These are phyloP conservation scores for Sporisorium reilianum DNA, from an alignment of 1,284 basidiomycete genomes.

Conservation along the genomic window DNA sequence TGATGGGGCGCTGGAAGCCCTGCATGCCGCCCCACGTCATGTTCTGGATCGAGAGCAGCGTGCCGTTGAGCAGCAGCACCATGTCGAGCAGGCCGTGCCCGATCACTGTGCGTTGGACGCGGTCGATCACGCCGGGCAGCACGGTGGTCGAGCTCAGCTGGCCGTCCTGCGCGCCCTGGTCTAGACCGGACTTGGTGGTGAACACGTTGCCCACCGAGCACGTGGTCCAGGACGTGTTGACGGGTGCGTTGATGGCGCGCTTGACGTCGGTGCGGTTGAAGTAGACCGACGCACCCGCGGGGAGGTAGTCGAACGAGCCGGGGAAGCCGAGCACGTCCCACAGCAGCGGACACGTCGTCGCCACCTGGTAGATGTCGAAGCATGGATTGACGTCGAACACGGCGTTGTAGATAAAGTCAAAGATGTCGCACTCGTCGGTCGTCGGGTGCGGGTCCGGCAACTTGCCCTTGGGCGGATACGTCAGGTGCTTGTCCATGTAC, in stretches of 20 bases:
- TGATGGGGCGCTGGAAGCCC: slow-evolving; percentile 61
- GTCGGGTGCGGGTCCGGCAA: slow-evolving; percentile 34
- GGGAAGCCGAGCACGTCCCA: slow-evolving; percentile 41
- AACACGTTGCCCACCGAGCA: slow-evolving; percentile 51
- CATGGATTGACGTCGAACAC: slow-evolving; percentile 52
- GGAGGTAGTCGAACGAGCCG: slow-evolving; percentile 26
- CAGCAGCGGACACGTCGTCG: slow-evolving; percentile 37
- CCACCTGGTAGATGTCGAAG: slow-evolving; percentile 48
- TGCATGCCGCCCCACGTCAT: slow-evolving; percentile 64
- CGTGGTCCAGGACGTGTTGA: slow-evolving; percentile 44
- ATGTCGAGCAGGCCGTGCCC: slow-evolving; percentile 62
- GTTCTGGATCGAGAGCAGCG: slow-evolving; percentile 62
- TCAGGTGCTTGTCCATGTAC: slow-evolving; percentile 57
- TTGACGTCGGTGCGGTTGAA: slow-evolving; percentile 59
- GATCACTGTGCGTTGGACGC: slow-evolving; percentile 53
- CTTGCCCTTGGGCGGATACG: slow-evolving; percentile 62
- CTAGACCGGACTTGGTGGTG: slow-evolving; percentile 32
- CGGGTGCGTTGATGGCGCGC: slow-evolving; percentile 57
- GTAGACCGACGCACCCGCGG: slow-evolving; percentile 27
- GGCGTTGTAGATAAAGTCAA: slow-evolving; percentile 24
- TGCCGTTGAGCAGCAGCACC: slow-evolving; percentile 60
- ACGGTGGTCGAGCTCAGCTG: slow-evolving; percentile 36
- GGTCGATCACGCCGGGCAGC: slow-evolving; percentile 56
- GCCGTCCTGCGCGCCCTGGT: slow-evolving; percentile 22
- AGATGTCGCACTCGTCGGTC: slow-evolving; percentile 36